Percentiles rank a stretch among this genome's conserved stretches.
Evolutionary conservation across 768 basidiomycete genomes (phyloP).

Genomic region (Cubamyces lactineus): DNA sequence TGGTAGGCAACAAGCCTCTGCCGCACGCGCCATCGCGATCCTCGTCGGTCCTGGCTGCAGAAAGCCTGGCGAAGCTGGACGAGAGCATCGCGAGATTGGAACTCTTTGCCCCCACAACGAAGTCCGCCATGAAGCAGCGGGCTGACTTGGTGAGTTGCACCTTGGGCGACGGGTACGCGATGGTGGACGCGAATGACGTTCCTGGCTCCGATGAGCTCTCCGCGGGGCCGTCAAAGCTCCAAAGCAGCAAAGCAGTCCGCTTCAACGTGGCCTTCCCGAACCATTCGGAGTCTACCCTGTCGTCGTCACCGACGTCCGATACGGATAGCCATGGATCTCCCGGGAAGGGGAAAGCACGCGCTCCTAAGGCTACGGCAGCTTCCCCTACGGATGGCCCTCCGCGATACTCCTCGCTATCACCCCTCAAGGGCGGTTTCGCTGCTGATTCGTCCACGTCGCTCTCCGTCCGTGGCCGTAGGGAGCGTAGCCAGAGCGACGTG

Average conservation of each 20-base stretch:
- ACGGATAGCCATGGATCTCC: neutral
- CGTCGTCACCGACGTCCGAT: neutral
- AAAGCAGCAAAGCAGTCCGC: neutral
- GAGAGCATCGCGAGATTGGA: neutral
- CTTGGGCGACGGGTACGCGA: neutral
- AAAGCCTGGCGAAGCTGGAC: slow-evolving; percentile 7
- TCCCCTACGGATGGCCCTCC: neutral
- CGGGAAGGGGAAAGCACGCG: too few species aligned
- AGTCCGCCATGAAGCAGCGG: slow-evolving; percentile 9
- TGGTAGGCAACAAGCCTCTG: neutral
- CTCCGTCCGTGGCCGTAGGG: neutral
- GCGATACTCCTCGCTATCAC: slow-evolving; percentile 6
- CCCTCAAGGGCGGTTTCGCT: neutral
- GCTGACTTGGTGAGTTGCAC: slow-evolving; percentile 8
- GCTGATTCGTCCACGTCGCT: neutral
- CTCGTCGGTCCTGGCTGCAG: neutral
- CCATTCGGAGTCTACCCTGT: slow-evolving; percentile 1
- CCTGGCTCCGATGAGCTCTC: neutral
- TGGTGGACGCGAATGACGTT: neutral
- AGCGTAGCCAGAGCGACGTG: slow-evolving; percentile 10
- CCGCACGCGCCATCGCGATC: neutral
- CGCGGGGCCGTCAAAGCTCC: neutral
- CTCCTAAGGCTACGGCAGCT: neutral
- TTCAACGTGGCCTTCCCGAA: slow-evolving; percentile 8
- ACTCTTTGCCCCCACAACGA: neutral